Conservation (phyloP, 441 rosid genomes). For the Bocquillonia castaneifolia region DNA sequence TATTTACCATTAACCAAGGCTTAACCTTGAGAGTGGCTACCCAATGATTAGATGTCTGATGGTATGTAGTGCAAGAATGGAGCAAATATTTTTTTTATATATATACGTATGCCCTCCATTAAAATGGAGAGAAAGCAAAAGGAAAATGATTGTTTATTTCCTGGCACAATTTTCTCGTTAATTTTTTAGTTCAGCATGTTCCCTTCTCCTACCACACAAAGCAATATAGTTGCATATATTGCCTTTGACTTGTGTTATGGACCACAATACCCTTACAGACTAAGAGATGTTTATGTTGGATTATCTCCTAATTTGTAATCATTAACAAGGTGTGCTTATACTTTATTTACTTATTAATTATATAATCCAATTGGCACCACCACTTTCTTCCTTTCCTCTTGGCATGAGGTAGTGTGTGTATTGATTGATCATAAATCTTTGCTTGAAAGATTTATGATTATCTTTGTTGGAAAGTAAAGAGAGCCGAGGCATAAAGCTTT, state of each 20-base stretch:
- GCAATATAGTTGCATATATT: not conserved
- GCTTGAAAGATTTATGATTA: slow-evolving; percentile 19
- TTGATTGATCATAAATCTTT: slow-evolving; percentile 13
- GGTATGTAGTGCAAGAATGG: too few species aligned
- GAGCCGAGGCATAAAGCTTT: slow-evolving; percentile 4
- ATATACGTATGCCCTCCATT: too few species aligned
- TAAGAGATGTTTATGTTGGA: slow-evolving; percentile 7
- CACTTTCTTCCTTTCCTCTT: not conserved
- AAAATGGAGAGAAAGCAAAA: too few species aligned
- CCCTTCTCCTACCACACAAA: not conserved
- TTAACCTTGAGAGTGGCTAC: too few species aligned
- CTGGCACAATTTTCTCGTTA: too few species aligned
- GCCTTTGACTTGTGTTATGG: not conserved
- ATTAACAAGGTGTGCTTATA: not conserved
- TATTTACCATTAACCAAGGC: too few species aligned
- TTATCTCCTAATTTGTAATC: slow-evolving; percentile 15
- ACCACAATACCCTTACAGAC: slow-evolving; percentile 7
- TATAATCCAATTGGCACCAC: not conserved
- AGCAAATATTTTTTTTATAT: too few species aligned
- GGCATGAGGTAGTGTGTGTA: not conserved
- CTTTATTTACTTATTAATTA: too few species aligned
- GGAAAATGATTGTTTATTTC: too few species aligned
- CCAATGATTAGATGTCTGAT: too few species aligned
- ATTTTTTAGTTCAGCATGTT: not conserved
- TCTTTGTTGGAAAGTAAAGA: slow-evolving; percentile 22